Base-by-base conservation (phyloP, 2,329 filamentous ascomycete species). In the Pseudogymnoascus sp. region DNA sequence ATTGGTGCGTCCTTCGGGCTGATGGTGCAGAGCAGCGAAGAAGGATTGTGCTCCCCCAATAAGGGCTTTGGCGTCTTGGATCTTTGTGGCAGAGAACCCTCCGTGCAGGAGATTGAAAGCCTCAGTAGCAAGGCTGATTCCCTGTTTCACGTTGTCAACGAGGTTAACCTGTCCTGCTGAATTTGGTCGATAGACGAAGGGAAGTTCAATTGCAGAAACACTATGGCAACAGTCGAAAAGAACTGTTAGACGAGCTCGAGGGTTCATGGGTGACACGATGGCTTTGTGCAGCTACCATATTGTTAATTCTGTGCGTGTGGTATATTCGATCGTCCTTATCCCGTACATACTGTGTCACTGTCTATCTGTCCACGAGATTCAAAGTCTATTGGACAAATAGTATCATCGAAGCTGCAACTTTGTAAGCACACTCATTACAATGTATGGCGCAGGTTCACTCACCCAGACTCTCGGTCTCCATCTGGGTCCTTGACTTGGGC, bases 211-310 rank as follows among this genome's bases (percentile, higher is more conserved):
- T 0, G 81, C 82, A 0, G 81, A 83, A 30, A 83, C 83, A 2
- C 79, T 82, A 69, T 86, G 83, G 67, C 83, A 86, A 70, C 83
- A 86, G 68, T 86, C 83, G 66, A 86, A 79, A 28, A 86, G 71
- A 65, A 83, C 77, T 67, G 81, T 82, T 12, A 84, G 73, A 1
- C 78, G 78, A 64, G 77, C 79, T 11, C 72, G 74, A 0, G 79
- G 75, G 20, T 80, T 76, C 70, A 85, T 74, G 1, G 73, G 71
- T 0, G 78, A 78, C 16, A 85, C 79, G 8, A 84, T 76, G 57
- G 76, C 75, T 50, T 77, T 72, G 67, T 85, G 82, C 14, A 84
- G 71, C 62, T 37, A 7, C 14, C 36, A 37, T 37, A 37, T 37
- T 37, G 36, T 37, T 16, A 37, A n/a, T 36, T 14, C 16, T 37